Evolutionary conservation across 352 stramenopile species (phyloP).

Genomic region (Globisporangium orthogonon): DNA sequence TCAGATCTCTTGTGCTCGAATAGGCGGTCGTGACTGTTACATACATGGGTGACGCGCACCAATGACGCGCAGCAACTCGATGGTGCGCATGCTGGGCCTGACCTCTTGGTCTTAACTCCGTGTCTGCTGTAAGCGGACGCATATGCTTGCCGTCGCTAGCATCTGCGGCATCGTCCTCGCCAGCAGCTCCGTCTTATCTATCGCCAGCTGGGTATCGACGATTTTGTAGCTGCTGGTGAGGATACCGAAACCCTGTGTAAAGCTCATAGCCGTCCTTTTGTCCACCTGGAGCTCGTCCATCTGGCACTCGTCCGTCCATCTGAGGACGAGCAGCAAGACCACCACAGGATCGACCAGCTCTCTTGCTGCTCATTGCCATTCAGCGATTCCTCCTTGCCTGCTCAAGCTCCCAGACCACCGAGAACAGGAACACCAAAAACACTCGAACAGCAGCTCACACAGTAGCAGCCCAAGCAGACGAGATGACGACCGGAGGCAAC

Average conservation of each 20-base stretch:
- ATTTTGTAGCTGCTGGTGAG: background rate
- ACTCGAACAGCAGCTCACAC: background rate
- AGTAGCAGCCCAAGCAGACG: background rate
- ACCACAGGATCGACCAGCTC: too few relatives aligned
- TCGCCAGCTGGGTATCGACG: too few relatives aligned
- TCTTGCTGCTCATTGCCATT: background rate
- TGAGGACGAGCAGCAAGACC: too few relatives aligned
- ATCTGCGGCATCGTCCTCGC: background rate
- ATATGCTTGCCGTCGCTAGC: background rate
- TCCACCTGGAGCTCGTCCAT: too few relatives aligned
- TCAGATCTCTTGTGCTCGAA: too few relatives aligned
- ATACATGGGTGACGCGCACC: background rate
- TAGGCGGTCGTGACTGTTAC: too few relatives aligned
- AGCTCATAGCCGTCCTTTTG: too few relatives aligned
- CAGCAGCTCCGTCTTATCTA: background rate
- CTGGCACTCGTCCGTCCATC: too few relatives aligned
- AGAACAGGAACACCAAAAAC: background rate
- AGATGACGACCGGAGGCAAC: conserved; percentile 51
- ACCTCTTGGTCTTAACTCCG: too few relatives aligned
- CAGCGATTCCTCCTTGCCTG: background rate
- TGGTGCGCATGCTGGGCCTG: background rate
- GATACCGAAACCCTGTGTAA: too few relatives aligned
- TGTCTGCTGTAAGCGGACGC: background rate
- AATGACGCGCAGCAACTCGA: background rate
- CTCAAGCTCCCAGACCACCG: background rate